Evolutionary conservation across 805 yeast genomes (phyloP).

Genomic region (Kazachstania taianensis): DNA sequence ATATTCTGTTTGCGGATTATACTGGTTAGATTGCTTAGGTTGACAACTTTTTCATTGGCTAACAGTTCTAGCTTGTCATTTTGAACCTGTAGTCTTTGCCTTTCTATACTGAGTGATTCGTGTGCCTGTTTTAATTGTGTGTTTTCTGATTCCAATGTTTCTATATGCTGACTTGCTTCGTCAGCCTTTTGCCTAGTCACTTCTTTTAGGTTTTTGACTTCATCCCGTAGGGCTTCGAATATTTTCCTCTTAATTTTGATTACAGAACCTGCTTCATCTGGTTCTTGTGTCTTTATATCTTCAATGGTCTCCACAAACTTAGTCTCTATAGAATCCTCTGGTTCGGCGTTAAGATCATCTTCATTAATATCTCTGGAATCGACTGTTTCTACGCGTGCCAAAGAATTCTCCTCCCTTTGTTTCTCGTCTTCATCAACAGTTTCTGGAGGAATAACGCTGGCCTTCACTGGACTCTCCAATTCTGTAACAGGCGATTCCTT

Average conservation of each 20-base stretch:
- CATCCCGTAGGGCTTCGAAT: slow-evolving; percentile 27
- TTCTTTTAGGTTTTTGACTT: slow-evolving; percentile 30
- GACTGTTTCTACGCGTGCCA: background rate
- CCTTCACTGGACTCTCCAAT: too few species aligned
- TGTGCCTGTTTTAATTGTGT: slow-evolving; percentile 14
- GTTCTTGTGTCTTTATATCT: background rate
- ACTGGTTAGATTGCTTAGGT: slow-evolving; percentile 42
- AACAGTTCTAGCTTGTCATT: slow-evolving; percentile 41
- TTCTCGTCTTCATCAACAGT: too few species aligned
- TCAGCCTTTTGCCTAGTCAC: slow-evolving; percentile 44
- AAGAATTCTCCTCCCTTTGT: too few species aligned
- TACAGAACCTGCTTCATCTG: background rate
- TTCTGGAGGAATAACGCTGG: too few species aligned
- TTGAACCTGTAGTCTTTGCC: slow-evolving; percentile 33
- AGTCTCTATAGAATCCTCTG: background rate
- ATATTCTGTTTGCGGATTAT: slow-evolving; percentile 45
- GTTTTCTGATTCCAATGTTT: slow-evolving; percentile 35
- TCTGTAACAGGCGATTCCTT: too few species aligned
- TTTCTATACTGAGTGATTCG: slow-evolving; percentile 36
- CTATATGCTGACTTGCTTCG: slow-evolving; percentile 47
- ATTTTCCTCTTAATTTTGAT: slow-evolving; percentile 15
- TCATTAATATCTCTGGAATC: background rate
- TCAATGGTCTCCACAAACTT: background rate
- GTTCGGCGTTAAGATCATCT: background rate
- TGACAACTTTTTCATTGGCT: slow-evolving; percentile 42